Evolutionary conservation across 768 basidiomycete genomes (phyloP), one percentile per base, ranked within the genome.

Genomic region (Boletus reticulatus): DNA sequence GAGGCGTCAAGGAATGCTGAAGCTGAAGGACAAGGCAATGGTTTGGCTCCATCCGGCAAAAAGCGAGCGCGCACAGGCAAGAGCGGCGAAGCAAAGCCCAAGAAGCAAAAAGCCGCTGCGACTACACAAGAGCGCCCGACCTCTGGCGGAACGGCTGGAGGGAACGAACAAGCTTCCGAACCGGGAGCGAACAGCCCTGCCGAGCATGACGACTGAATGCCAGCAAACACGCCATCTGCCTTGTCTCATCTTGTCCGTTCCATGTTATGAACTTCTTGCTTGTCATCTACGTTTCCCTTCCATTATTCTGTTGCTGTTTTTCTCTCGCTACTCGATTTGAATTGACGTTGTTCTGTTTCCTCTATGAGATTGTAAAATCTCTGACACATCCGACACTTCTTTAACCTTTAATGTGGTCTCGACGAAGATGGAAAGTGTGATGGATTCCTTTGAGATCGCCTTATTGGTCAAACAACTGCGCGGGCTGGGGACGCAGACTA

Each of bases 61-160:
- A 76, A 73, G 58, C 64, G 69, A 54, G 52, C 58, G 24, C 67
- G 70, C 43, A 57, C 57, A 6, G 65, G 64, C 41, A 76, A 72
- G 50, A 66, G 69, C 36, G 58, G 70, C 39, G 63, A 64, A 14
- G 44, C 66, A 8, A 73, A 70, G 50, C 20, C 57, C 29, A 75
- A 73, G 65, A 76, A 75, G 59, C 48, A 52, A 11, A 76, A 75
- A 62, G 53, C 50, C 1, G 16, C 11, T 8, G 27, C 44, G 32
- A 52, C 29, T 20, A 20, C 24, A 6, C 53, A 58, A 54, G 65
- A 61, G 34, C 62, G 57, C n/a, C 53, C 65, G 24, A 53, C 58
- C 11, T 56, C 67, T 32, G 66, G 65, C 42, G 69, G 60, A 32
- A 56, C 69, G n/a, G 56, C 52, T 22, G 65, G 57, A 57, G 67